Percentiles rank a stretch among this genome's conserved stretches.
phyloP scores from a whole-genome alignment of 768 basidiomycete species.

The Lactarius sp. region DNA sequence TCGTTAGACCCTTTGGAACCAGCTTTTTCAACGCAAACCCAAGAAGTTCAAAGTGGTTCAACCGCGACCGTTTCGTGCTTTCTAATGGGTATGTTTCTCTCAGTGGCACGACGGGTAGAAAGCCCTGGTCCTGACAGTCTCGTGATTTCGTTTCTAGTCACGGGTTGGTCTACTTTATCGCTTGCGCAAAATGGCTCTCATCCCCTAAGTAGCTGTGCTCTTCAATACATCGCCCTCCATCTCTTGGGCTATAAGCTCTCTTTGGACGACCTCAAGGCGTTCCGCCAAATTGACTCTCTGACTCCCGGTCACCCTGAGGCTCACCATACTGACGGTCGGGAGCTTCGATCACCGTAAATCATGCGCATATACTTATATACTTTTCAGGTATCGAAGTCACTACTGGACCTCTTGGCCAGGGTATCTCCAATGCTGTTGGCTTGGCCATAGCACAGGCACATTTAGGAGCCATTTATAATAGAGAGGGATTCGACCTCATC shows the following conservation, averaged over 20 bases:
- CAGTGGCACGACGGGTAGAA: no score
- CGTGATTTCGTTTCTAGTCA: conserved; percentile 43
- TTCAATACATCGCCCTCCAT: conserved; percentile 90
- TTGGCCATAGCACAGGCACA: conserved; percentile 92
- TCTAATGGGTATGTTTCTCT: conserved; percentile 74
- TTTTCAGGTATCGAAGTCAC: conserved; percentile 76
- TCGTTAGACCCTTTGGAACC: not conserved
- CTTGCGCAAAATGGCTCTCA: not conserved
- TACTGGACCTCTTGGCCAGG: conserved; percentile 94
- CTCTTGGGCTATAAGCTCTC: conserved; percentile 89
- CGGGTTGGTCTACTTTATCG: conserved; percentile 51
- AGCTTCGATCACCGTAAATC: conserved; percentile 5
- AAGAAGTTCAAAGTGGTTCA: conserved; percentile 87
- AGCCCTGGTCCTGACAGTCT: conserved; percentile 7
- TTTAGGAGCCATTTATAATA: conserved; percentile 86
- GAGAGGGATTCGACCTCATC: conserved; percentile 72
- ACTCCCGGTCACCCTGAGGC: conserved; percentile 93
- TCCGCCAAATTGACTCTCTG: conserved; percentile 85
- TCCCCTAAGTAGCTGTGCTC: conserved; percentile 60
- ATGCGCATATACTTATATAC: conserved; percentile 10
- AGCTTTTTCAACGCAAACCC: conserved; percentile 89
- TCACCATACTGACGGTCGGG: conserved; percentile 57
- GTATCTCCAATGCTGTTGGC: conserved; percentile 90
- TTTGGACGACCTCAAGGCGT: conserved; percentile 87
- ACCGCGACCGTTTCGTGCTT: conserved; percentile 94